Percentiles rank a stretch among this genome's conserved stretches.
phyloP scores from a whole-genome alignment of 352 stramenopile species.

The Pseudoperonospora humuli region DNA sequence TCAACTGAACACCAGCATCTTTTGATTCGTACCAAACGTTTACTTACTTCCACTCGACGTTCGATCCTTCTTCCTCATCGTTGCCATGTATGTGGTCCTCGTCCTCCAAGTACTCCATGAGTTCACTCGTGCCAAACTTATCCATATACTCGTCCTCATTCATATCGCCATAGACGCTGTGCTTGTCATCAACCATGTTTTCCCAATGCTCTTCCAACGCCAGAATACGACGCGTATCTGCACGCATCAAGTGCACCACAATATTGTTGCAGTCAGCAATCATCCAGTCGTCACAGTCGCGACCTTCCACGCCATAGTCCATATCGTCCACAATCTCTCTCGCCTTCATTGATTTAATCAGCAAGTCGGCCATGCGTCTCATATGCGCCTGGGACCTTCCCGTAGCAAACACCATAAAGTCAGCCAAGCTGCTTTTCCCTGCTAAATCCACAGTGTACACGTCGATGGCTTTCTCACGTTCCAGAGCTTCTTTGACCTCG shows the following conservation, averaged over 20 bases:
- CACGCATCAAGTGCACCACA: conserved; percentile 84
- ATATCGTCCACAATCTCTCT: conserved; percentile 62
- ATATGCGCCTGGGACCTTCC: conserved; percentile 78
- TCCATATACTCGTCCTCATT: conserved; percentile 84
- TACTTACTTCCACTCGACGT: conserved; percentile 63
- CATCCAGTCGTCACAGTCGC: conserved; percentile 90
- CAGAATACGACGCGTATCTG: conserved; percentile 65
- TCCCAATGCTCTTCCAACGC: conserved; percentile 77
- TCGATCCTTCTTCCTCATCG: conserved; percentile 27
- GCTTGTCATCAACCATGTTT: conserved; percentile 79
- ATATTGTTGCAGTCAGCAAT: conserved; percentile 88
- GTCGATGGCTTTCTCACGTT: conserved; percentile 68
- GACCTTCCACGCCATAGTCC: conserved; percentile 77
- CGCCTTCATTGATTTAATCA: conserved; percentile 81
- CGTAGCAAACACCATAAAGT: conserved; percentile 88
- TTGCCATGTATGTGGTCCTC: conserved; percentile 40
- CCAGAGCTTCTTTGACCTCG: conserved; percentile 55
- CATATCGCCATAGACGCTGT: conserved; percentile 73
- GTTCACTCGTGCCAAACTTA: conserved; percentile 77
- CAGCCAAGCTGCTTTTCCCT: conserved; percentile 73
- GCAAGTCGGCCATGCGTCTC: conserved; percentile 81
- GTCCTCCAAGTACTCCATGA: conserved; percentile 75
- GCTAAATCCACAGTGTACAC: conserved; percentile 68
- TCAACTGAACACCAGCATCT: conserved; percentile 4
- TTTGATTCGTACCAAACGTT: conserved; percentile 10